Conservation (phyloP, 2,329 filamentous ascomycete species). For the Periconia sp. region DNA sequence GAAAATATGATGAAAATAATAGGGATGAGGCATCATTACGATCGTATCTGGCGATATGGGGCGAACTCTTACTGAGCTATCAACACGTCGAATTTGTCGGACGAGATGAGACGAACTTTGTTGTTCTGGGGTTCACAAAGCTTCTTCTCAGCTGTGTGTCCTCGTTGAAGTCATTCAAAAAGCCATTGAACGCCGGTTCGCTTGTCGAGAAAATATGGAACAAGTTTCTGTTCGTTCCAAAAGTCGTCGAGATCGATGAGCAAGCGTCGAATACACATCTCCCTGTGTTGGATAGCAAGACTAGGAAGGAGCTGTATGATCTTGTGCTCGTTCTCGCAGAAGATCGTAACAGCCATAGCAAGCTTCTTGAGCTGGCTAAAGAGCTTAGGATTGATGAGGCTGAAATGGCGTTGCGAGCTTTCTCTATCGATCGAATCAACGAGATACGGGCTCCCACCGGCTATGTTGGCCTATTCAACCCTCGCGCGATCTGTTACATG, state of each 20-base stretch:
- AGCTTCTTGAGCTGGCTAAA: constrained; percentile 34
- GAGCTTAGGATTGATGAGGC: constrained; percentile 24
- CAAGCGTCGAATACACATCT: constrained; percentile 12
- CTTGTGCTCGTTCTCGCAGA: constrained; percentile 41
- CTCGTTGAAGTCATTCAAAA: constrained; percentile 50
- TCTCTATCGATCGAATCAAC: constrained; percentile 65
- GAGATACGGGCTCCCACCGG: constrained; percentile 77
- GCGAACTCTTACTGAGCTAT: constrained; percentile 39
- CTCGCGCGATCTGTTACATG: constrained; percentile 96
- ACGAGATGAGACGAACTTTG: constrained; percentile 39
- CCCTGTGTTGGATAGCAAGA: constrained; percentile 44
- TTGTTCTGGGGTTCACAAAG: constrained; percentile 48
- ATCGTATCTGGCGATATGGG: constrained; percentile 37
- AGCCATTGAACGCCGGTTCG: constrained; percentile 35
- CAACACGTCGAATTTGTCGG: constrained; percentile 43
- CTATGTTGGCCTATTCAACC: constrained; percentile 87
- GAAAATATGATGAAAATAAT: constrained; percentile 39
- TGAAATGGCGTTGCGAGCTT: constrained; percentile 65
- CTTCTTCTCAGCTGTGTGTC: constrained; percentile 46
- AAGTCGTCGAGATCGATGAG: constrained; percentile 17
- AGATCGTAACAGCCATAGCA: constrained; percentile 33
- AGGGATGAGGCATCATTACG: constrained; percentile 39
- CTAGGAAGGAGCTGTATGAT: constrained; percentile 46
- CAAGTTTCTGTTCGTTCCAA: constrained; percentile 43
- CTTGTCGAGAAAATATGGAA: constrained; percentile 41